Base-by-base conservation (phyloP, 768 basidiomycete genomes). In the Calvatia gigantea region DNA sequence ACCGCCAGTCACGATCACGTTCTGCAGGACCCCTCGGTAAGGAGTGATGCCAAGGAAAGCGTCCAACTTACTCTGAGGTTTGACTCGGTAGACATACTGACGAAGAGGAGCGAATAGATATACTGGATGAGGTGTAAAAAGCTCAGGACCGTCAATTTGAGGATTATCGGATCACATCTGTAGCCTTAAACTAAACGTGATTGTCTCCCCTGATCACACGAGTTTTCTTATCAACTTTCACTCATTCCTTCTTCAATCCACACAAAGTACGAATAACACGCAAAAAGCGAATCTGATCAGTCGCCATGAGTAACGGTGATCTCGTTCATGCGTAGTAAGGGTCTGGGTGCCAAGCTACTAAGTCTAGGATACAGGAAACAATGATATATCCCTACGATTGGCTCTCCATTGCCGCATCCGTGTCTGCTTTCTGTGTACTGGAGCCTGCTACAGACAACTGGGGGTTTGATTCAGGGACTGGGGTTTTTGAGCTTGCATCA, bases 1-100 rank as follows among this genome's bases (percentile, higher is more conserved):
- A 53, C 90, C 93, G 45, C 93, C 76, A 57, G 76, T 78, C 58
- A 78, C 76, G 55, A 78, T 67, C 21, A 78, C 74, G 59, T 71
- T 75, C 75, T 78, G 60, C 12, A 31, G 19, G 60, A 57, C 48
- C 43, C 28, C 50, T 72, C 60, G 67, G 70, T 54, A 55, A 54
- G 41, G 58, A 28, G 43, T n/a, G 29, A 33, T 39, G 53, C 42
- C 56, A 21, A 37, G n/a, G 32, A 58, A 56, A 50, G 54, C 47
- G 44, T 52, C 59, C 48, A 48, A 77, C 78, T 63, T 68, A 82
- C 81, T 73, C 77, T 78, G 59, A 83, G 75, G 51, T 67, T 45
- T 60, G 68, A 65, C 43, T 61, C 47, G 38, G 46, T 39, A 29
- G 60, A 27, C 58, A 61, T 61, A 27, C 25, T 27, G 48, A n/a